Conservation (phyloP, 108 stramenopile genomes). For the Parietichytrium sp. region DNA sequence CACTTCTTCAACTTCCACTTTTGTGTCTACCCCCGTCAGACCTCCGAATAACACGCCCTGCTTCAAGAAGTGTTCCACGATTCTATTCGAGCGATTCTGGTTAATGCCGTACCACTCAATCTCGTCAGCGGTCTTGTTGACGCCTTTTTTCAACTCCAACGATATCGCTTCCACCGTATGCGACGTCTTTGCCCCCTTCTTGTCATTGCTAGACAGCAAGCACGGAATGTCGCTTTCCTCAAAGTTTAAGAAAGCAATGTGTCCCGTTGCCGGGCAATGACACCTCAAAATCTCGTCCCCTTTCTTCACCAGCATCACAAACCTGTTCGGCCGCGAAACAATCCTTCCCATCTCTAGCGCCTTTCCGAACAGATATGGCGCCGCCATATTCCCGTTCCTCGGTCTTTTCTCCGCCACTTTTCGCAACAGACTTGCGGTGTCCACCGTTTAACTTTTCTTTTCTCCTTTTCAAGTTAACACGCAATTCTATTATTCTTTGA, state of each 20-base stretch:
- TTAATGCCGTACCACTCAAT: constrained; percentile 18
- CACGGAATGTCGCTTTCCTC: not conserved
- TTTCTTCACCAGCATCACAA: not conserved
- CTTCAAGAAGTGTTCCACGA: constrained; percentile 22
- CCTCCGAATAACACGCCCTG: constrained; percentile 1
- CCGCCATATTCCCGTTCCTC: too few species aligned
- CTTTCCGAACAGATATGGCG: constrained; percentile 3
- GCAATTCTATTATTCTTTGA: too few species aligned
- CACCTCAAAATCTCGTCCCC: not conserved
- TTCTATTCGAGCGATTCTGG: constrained; percentile 36
- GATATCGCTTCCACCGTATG: constrained; percentile 32
- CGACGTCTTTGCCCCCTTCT: not conserved
- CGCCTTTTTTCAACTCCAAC: not conserved
- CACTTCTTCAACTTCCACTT: not conserved
- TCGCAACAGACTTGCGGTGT: too few species aligned
- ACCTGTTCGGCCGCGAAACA: not conserved
- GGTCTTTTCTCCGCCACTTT: too few species aligned
- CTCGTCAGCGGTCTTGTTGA: not conserved
- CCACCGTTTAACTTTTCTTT: too few species aligned
- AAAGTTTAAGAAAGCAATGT: constrained; percentile 7
- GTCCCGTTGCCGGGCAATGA: constrained; percentile 28
- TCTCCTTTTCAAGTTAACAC: too few species aligned
- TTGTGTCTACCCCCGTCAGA: not conserved
- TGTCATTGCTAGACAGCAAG: not conserved
- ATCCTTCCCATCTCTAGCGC: not conserved